Evolutionary conservation across 129 eudicot species (phyloP).

Genomic region (Daucus carota): DH1_v3.0 NC_030381.2:17955001-17955500

Average conservation of each 20-base stretch:
- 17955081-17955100: background rate
- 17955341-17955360: background rate
- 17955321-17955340: background rate
- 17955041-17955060: background rate
- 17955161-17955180: background rate
- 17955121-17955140: background rate
- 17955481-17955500: background rate
- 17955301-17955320: background rate
- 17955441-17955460: background rate
- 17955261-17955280: constrained; percentile 11
- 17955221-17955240: constrained; percentile 5
- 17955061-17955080: background rate
- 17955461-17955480: background rate
- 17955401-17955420: background rate
- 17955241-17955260: background rate
- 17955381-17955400: background rate
- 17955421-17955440: background rate
- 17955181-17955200: background rate
- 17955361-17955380: constrained; percentile 1
- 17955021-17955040: background rate
- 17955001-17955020: background rate
- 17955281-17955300: background rate
- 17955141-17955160: background rate
- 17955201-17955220: constrained; percentile 4
- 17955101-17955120: background rate